Evolutionary conservation across 768 basidiomycete genomes (phyloP).

Genomic region (Trametes villosa): DNA sequence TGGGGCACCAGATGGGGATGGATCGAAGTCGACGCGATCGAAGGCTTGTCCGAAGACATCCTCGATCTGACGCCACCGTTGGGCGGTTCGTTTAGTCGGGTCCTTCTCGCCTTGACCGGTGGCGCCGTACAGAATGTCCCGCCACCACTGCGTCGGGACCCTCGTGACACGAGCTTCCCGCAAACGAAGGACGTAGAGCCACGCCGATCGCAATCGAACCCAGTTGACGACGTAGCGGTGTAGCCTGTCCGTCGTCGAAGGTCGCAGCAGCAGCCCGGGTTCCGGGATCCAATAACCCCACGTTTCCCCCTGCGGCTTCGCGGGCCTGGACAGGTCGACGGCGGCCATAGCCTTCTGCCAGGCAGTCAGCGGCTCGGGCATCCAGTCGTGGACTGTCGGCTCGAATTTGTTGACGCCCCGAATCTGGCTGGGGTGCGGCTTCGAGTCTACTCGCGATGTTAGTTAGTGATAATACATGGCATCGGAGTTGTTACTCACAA

Average conservation of each 20-base stretch:
- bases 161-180: not conserved
- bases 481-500: too few species aligned
- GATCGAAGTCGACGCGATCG: not conserved
- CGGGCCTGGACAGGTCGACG: not conserved
- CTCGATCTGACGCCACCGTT: not conserved
- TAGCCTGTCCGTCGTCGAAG: not conserved
- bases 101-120: not conserved
- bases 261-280: not conserved
- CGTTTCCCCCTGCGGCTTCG: not conserved
- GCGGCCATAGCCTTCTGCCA: not conserved
- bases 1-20: not conserved
- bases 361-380: not conserved
- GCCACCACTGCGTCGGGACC: constrained; percentile 1
- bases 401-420: not conserved
- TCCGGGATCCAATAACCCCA: constrained; percentile 9
- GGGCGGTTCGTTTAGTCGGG: not conserved
- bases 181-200: not conserved
- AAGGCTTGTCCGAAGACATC: not conserved
- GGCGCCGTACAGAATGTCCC: constrained; percentile 1
- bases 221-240: constrained; percentile 1
- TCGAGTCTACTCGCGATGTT: not conserved
- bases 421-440: not conserved
- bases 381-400: not conserved
- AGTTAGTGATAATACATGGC: too few species aligned
- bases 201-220: not conserved